Evolutionary conservation across 495 filamentous ascomycete genomes (phyloP), one percentile per base, ranked within the genome.

Genomic region (Clohesyomyces aquaticus): DNA sequence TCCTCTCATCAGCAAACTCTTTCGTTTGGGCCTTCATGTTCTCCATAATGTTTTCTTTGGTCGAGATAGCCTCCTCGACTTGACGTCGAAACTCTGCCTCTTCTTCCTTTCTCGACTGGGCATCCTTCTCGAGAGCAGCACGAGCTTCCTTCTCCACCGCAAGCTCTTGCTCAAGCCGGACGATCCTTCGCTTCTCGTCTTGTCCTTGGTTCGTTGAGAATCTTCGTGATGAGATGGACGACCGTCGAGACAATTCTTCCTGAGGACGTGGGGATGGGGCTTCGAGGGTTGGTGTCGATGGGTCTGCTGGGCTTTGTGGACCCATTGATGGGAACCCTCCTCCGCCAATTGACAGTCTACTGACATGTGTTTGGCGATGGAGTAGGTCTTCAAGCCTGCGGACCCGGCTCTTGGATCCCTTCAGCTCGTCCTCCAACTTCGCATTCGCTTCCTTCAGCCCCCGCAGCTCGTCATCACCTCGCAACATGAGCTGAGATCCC

Each of bases 21-120:
- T 85, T 85, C 71, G 96, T 90, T 29, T 91, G 83, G 29, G 93
- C 90, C 69, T 97, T 91, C 73, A 99, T 87, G 70, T 99, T 99
- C 42, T 89, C 88, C 72, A 99, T 85, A 0, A 99, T 83, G 70
- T 99, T 94, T 70, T 90, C 86, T 75, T 99, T 99, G 0, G 90
- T 99, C 2, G 90, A 93, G 63, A 91, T 87, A 12, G 82, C 89
- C 72, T 96, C 91, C 63, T 93, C 87, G 45, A 91, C 83, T 61
- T 86, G 87, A 4, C 79, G 80, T 64, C 85, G 87, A 28, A 90
- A 84, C 41, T 87, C 80, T 26, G 85, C 81, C 68, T 89, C 84
- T 2, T 83, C 78, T 19, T 87, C 83, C 4, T 73, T 79, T 51
- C 79, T 81, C 9, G 74, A 73, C 45, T 79, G 73, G 9, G 88